Evolutionary conservation across 192 early-diverging fungal species (phyloP).

Genomic region (Linnemannia schmuckeri): DNA sequence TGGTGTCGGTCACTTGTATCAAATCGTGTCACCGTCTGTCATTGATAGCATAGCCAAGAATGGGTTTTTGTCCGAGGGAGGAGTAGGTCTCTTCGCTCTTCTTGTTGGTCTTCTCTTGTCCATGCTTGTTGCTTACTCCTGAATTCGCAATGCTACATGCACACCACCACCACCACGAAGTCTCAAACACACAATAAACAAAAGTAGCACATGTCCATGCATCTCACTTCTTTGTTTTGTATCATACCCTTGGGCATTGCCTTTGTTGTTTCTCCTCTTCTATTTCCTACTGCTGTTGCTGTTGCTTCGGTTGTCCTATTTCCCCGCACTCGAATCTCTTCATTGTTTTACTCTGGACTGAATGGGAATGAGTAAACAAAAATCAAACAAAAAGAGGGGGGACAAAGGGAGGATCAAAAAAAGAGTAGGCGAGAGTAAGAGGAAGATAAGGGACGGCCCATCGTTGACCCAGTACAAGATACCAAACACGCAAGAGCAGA

Average conservation of each 20-base stretch:
- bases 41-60: neutral
- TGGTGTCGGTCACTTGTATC: slow-evolving; percentile 5
- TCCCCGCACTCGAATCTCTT: neutral
- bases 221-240: neutral
- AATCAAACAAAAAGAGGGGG: neutral
- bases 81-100: neutral
- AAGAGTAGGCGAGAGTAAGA: neutral
- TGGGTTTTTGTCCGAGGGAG: neutral
- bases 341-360: neutral
- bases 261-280: neutral
- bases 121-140: neutral
- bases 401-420: neutral
- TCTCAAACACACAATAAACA: no score
- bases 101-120: neutral
- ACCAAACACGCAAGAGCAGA: neutral
- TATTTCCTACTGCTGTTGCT: neutral
- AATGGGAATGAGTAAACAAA: neutral
- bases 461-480: neutral
- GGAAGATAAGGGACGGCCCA: neutral
- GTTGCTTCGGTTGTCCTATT: neutral
- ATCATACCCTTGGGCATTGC: neutral
- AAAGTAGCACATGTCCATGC: neutral
- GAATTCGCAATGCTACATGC: neutral
- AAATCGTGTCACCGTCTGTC: neutral
- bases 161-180: neutral